Evolutionary conservation across 2,329 filamentous ascomycete genomes (phyloP).

Genomic region (Mollisiaceae sp.): DNA sequence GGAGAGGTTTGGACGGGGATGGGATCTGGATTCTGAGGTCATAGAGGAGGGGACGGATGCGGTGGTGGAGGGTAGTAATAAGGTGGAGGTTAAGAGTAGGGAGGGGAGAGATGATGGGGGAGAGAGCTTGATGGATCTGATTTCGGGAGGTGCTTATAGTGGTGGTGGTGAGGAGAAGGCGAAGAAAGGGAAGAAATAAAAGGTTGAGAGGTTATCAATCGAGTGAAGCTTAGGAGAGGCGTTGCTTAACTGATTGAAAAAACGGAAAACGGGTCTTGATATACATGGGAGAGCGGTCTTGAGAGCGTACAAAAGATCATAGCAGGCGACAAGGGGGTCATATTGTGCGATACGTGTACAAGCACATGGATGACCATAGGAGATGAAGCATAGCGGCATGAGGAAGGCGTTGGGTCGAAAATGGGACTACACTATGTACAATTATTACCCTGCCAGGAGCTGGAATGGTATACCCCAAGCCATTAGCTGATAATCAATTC

Average conservation of each 20-base stretch:
- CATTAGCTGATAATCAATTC: conserved; percentile 13
- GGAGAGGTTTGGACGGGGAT: conserved; percentile 80
- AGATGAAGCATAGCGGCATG: conserved; percentile 14
- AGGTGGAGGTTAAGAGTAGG: conserved; percentile 44
- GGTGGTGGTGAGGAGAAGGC: conserved; percentile 8
- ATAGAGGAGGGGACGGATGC: conserved; percentile 43
- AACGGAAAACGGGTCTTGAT: too few species aligned
- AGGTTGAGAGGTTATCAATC: neutral
- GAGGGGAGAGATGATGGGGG: conserved; percentile 45
- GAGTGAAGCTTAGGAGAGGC: neutral
- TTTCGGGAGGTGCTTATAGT: conserved; percentile 48
- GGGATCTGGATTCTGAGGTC: conserved; percentile 63
- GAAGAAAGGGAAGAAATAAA: conserved; percentile 11
- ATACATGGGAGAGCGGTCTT: neutral
- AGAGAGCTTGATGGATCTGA: conserved; percentile 61
- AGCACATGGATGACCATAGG: neutral
- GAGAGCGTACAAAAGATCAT: neutral
- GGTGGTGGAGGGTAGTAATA: conserved; percentile 39
- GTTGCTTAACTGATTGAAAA: neutral
- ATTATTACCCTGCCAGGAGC: conserved; percentile 31
- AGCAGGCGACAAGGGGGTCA: neutral
- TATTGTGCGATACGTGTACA: conserved; percentile 12
- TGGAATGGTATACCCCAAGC: conserved; percentile 17
- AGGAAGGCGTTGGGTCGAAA: conserved; percentile 17
- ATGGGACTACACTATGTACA: conserved; percentile 42